A percentile compares a stretch with the other conserved stretches of the same genome.
Conservation (phyloP, 768 basidiomycete genomes). For the Sutorius australiensis region DNA sequence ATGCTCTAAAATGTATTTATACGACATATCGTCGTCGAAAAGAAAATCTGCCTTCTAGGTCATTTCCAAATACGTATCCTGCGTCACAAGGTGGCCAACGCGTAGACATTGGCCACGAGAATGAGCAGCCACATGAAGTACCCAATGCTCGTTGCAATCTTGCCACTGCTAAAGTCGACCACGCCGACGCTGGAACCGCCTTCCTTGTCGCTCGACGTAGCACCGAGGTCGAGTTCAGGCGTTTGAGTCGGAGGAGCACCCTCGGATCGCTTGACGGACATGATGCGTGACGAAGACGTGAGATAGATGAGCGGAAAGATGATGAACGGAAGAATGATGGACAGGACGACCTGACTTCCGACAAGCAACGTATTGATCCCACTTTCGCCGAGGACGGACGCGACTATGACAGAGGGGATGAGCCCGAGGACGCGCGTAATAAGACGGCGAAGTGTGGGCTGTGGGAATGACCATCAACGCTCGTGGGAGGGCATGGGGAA, state of each 20-base stretch:
- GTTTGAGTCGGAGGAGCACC: background rate
- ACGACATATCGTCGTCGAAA: background rate
- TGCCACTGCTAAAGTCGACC: slow-evolving; percentile 65
- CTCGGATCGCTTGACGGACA: slow-evolving; percentile 47
- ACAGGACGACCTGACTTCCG: slow-evolving; percentile 78
- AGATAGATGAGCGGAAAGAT: slow-evolving; percentile 76
- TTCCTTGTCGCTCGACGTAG: slow-evolving; percentile 1
- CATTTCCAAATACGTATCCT: background rate
- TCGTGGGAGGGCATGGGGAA: slow-evolving; percentile 19
- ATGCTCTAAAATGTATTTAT: background rate
- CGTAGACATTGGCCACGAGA: slow-evolving; percentile 72
- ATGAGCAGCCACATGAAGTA: slow-evolving; percentile 62
- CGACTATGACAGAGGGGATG: slow-evolving; percentile 78
- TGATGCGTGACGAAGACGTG: slow-evolving; percentile 62
- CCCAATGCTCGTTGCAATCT: slow-evolving; percentile 47
- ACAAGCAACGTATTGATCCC: slow-evolving; percentile 83
- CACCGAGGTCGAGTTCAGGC: background rate
- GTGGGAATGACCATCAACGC: slow-evolving; percentile 21
- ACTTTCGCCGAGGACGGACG: slow-evolving; percentile 59
- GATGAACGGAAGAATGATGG: slow-evolving; percentile 82
- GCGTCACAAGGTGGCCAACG: slow-evolving; percentile 51
- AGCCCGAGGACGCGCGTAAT: slow-evolving; percentile 79
- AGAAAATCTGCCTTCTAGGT: background rate
- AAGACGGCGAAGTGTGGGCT: slow-evolving; percentile 78
- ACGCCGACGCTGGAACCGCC: slow-evolving; percentile 29